A percentile compares a stretch with the other conserved stretches of the same genome.
These are phyloP conservation scores for Stachybotrys elegans DNA, from an alignment of 2,329 filamentous ascomycete genomes.

Conservation along the genomic window DNA sequence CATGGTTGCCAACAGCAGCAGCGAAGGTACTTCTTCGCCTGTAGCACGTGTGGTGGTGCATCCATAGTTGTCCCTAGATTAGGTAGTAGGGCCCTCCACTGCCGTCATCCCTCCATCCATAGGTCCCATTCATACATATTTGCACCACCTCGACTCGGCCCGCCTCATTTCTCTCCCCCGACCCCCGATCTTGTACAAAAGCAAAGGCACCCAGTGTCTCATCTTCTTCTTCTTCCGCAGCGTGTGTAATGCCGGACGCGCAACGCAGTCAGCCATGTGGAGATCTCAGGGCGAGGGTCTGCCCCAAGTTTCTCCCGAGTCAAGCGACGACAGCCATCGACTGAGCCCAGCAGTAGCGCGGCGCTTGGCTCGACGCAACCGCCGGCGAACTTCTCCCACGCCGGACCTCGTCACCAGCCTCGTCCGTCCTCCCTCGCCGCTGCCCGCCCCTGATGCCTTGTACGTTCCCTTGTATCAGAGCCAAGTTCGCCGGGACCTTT, in stretches of 20 bases:
- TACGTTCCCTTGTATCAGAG: conserved; percentile 22
- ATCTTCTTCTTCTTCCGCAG: too few species aligned
- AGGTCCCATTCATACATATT: too few species aligned
- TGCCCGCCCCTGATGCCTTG: conserved; percentile 30
- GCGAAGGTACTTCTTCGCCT: too few species aligned
- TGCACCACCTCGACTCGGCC: too few species aligned
- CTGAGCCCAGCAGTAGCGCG: conserved; percentile 29
- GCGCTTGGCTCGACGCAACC: conserved; percentile 29
- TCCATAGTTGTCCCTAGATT: too few species aligned
- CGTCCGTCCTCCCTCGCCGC: conserved; percentile 27
- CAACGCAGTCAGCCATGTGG: neutral
- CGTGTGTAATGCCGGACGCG: neutral
- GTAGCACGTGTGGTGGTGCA: too few species aligned
- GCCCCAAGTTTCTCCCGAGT: conserved; percentile 19
- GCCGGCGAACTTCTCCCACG: conserved; percentile 28
- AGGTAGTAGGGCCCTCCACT: too few species aligned
- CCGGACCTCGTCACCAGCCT: conserved; percentile 35
- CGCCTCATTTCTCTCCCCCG: too few species aligned
- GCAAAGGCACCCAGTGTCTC: too few species aligned
- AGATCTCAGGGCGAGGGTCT: neutral
- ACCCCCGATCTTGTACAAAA: too few species aligned
- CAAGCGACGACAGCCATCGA: conserved; percentile 29
- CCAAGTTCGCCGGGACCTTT: conserved; percentile 10
- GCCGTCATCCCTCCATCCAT: too few species aligned
- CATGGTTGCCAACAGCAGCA: too few species aligned